phyloP scores from a whole-genome alignment of 768 basidiomycete genomes.

The Psilocybe cyanescens region DNA sequence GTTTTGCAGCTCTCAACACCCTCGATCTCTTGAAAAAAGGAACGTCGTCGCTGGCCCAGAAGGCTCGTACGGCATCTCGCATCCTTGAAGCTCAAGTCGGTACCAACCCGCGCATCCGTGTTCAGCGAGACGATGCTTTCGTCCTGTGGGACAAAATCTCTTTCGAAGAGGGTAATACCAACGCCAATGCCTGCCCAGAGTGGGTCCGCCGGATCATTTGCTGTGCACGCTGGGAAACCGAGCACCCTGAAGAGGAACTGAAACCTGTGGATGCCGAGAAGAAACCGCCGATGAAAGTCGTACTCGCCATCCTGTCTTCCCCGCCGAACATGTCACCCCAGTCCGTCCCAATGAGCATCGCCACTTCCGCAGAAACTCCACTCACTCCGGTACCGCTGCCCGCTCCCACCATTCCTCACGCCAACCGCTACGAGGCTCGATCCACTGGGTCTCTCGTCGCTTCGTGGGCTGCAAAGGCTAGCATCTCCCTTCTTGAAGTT shows the following conservation, averaged over 20 bases:
- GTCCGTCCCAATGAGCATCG: constrained; percentile 29
- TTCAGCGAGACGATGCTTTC: constrained; percentile 83
- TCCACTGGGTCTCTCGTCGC: constrained; percentile 64
- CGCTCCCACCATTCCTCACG: constrained; percentile 52
- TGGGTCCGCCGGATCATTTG: constrained; percentile 87
- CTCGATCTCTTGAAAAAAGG: constrained; percentile 94
- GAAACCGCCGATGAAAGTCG: constrained; percentile 46
- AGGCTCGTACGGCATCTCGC: constrained; percentile 86
- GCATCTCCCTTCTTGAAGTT: constrained; percentile 60
- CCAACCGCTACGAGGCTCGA: constrained; percentile 66
- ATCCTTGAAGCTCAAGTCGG: constrained; percentile 89
- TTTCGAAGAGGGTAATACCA: constrained; percentile 42
- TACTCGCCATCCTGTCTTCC: constrained; percentile 58
- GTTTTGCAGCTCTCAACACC: constrained; percentile 75
- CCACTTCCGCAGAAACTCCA: constrained; percentile 27
- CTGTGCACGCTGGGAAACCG: constrained; percentile 77
- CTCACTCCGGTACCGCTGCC: constrained; percentile 68
- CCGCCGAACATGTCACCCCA: constrained; percentile 38
- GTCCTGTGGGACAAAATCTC: constrained; percentile 79
- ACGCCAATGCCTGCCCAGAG: constrained; percentile 59
- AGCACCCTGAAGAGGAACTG: constrained; percentile 45
- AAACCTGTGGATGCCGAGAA: constrained; percentile 9
- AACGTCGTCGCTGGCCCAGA: constrained; percentile 72
- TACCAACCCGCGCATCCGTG: constrained; percentile 76
- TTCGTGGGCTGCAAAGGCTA: constrained; percentile 70